Evolutionary conservation across 2,329 filamentous ascomycete species (phyloP), one percentile per base, ranked within the genome.

Genomic region (Fusarium agapanthi): DNA sequence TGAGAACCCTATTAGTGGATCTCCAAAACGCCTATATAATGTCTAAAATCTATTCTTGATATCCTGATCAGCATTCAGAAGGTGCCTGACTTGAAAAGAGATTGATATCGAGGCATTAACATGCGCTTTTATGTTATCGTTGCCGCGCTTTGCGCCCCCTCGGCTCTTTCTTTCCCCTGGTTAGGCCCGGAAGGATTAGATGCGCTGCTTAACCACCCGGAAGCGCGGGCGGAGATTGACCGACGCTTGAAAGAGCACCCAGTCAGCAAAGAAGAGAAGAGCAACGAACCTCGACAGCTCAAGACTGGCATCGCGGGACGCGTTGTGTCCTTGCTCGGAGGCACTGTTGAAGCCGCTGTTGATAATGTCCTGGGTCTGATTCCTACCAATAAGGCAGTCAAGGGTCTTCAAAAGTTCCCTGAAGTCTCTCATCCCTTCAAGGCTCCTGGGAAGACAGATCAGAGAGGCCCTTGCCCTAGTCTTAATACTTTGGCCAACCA

Each of bases 401-500:
- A 58, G 13, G 68, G 67, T 1, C n/a, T 71, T 15, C 68, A 71
- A 8, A 71, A 67, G 45, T 71, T 71, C 41, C 68, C 68, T 2
- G 66, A 71, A 26, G 16, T 56, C 3, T 54, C 50, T 3, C 51
- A 71, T 12, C 68, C 68, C 1, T 71, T 71, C 57, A 59, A 53
- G 32, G 61, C 67, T 0, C 68, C 68, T 6, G 56, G 61, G 0
- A 45, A 51, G 15, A 71, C 67, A 18, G 68, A 71, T n/a, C 67
- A 71, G n/a, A 51, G 68, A 18, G 68, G 67, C 5, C 68, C 61
- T 18, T 70, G 67, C 22, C 67, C 67, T 10, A 60, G 67, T 6
- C 38, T 70, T 4, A 70, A 70, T 48, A 71, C 67, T 4, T 26
- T 71, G 13, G 68, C 66, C 15, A 71, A 69, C 30, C 66, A 71